phyloP scores from a whole-genome alignment of 345 rosid genomes.

The Eucalyptus erythrocorys region DNA sequence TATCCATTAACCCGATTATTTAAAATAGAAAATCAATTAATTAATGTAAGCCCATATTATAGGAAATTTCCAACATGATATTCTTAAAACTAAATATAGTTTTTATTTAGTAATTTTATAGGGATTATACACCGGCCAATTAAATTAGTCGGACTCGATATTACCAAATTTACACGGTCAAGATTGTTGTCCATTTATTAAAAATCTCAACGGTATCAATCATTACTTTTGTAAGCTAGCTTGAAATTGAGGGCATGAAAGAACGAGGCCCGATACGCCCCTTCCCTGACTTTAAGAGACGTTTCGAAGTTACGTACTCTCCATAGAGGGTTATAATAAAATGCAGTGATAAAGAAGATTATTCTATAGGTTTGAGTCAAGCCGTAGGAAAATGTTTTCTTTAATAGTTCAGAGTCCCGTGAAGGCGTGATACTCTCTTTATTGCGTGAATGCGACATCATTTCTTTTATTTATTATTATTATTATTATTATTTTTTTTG shows the following conservation, averaged over 20 bases:
- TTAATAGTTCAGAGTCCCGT: not conserved
- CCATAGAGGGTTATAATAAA: not conserved
- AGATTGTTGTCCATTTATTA: not conserved
- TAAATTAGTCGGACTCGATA: not conserved
- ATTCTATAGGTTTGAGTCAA: not conserved
- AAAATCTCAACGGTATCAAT: not conserved
- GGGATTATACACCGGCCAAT: not conserved
- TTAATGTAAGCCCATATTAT: too few relatives aligned
- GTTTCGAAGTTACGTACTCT: not conserved
- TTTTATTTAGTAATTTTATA: not conserved
- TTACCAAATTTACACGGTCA: not conserved
- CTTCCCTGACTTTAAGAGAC: not conserved
- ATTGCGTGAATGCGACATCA: not conserved
- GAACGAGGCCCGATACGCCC: not conserved
- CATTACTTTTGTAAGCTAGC: not conserved
- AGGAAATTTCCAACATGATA: too few relatives aligned
- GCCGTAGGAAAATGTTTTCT: not conserved
- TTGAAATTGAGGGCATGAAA: not conserved
- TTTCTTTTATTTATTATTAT: too few relatives aligned
- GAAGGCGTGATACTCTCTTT: not conserved
- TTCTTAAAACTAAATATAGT: not conserved
- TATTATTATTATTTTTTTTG: too few relatives aligned
- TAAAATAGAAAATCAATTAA: too few relatives aligned
- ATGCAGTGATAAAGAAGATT: not conserved
- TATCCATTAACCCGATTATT: too few relatives aligned